phyloP scores from a whole-genome alignment of 305 asterid genomes.

The Fraxinus xanthoxyloides region DNA sequence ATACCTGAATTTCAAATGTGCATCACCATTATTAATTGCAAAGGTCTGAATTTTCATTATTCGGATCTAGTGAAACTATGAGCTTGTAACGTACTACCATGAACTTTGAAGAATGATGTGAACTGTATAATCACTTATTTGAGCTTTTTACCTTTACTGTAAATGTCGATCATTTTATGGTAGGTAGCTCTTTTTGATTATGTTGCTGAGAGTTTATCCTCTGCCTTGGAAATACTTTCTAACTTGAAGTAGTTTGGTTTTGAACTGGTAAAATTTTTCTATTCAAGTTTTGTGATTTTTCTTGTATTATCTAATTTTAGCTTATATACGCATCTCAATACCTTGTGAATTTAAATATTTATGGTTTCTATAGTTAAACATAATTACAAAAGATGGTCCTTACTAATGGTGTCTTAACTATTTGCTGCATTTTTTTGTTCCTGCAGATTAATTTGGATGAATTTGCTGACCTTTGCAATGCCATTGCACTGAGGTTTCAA shows the following conservation, averaged over 20 bases:
- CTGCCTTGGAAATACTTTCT: neutral
- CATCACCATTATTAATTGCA: neutral
- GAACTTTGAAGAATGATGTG: neutral
- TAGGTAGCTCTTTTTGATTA: neutral
- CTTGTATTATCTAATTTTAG: neutral
- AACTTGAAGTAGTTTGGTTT: neutral
- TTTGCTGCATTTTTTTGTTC: constrained; percentile 23
- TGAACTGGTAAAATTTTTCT: neutral
- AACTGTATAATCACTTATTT: neutral
- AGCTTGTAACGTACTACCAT: neutral
- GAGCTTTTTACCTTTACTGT: neutral
- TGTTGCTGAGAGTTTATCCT: neutral
- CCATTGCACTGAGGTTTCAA: constrained; percentile 89
- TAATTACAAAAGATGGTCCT: neutral
- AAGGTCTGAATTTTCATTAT: neutral
- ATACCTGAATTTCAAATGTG: neutral
- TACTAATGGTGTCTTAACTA: constrained; percentile 12
- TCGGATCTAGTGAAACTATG: neutral
- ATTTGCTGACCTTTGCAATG: constrained; percentile 80
- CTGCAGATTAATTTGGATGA: constrained; percentile 87
- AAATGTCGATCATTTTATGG: neutral
- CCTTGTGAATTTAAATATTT: neutral
- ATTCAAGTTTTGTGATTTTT: neutral
- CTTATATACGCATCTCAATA: neutral
- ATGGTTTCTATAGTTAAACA: neutral